Evolutionary conservation across 2,329 filamentous ascomycete genomes (phyloP), one percentile per base, ranked within the genome.

Genomic region (Microcyclosporella mali): DNA sequence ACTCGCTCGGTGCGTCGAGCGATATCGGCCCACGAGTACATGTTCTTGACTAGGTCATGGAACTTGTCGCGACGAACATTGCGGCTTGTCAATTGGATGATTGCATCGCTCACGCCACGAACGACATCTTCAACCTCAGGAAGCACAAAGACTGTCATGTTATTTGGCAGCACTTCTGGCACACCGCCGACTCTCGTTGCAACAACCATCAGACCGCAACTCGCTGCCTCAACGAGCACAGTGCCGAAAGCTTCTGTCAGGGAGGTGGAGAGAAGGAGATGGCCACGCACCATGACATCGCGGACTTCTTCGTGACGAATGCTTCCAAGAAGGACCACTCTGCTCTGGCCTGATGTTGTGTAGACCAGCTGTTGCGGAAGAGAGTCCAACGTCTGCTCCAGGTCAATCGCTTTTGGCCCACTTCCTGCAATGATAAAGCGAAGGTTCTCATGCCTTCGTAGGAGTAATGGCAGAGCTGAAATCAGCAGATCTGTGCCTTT

Each of bases 21-120:
- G 19, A 98, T 90, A 63, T 98, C 90, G 19, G 86, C 86, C 92
- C 92, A 98, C 1, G 88, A 94, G 69, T 98, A 98, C 92, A 97
- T 97, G 70, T 85, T 86, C 66, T 90, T 88, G 50, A 98, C 92
- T 65, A 97, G 86, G 53, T 95, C 90, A 63, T 98, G 92, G 61
- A 98, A 98, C 32, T 84, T 79, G 63, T 97, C 90, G 1, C 92
- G 94, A 50, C 88, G 82, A 19, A 98, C 84, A 6, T 46, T 45
- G 4, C 45, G 43, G 55, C 89, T 90, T 33, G 90, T 82, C 43
- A 98, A 74, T 21, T 86, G 84, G 0, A 82, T 84, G 49, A 98
- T 97, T 14, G 94, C 92, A 53, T 83, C 84, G 14, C 87, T 85
- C 0, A 94, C 95, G 3, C 90, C 92, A 32, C 81, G 75, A 0